Evolutionary conservation across 805 yeast species (phyloP), one percentile per base, ranked within the genome.

Genomic region (Wilhelminamyces savonicus): DNA sequence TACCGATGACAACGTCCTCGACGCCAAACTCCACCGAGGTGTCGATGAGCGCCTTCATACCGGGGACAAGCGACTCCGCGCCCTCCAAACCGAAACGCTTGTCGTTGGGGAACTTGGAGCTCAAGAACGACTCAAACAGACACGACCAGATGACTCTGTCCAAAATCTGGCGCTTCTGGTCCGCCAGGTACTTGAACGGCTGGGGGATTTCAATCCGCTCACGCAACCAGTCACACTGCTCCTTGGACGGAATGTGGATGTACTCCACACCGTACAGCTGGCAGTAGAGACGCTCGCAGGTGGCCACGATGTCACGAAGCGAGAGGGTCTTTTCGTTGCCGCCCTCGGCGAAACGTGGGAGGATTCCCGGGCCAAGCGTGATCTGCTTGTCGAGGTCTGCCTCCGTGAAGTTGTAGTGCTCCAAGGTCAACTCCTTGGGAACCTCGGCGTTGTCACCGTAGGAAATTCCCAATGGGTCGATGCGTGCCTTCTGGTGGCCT

Each of bases 51-150:
- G 96, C 82, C 70, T 92, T 92, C 72, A 92, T 80, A 69, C 97
- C 98, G 26, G 97, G 97, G 29, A 92, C 84, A 50, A 84, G 82
- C 28, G 95, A 71, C 68, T 92, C 99, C 42, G 94, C 95, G 69
- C 99, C 99, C 71, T 92, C 99, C 36, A 92, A 71, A 62, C 98
- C 98, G 54, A 92, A 92, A 66, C 99, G 83, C 70, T 92, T 92
- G 59, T 88, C 97, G 64, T 87, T 90, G 41, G 99, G 97, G 74
- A 86, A 92, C 66, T 92, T 92, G 35, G 95, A 79, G 27, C 96
- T 76, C 51, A 92, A 66, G 74, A 92, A 92, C 36, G 82, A 66
- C 69, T 92, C 99, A 53, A 92, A 92, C 29, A 87, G 79, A 39
- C 95, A 78, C 29, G 97, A 76, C 99, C 99, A 92, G 60, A 90